Base-by-base conservation (phyloP, 2,329 filamentous ascomycete genomes). In the Alternaria dauci region DNA sequence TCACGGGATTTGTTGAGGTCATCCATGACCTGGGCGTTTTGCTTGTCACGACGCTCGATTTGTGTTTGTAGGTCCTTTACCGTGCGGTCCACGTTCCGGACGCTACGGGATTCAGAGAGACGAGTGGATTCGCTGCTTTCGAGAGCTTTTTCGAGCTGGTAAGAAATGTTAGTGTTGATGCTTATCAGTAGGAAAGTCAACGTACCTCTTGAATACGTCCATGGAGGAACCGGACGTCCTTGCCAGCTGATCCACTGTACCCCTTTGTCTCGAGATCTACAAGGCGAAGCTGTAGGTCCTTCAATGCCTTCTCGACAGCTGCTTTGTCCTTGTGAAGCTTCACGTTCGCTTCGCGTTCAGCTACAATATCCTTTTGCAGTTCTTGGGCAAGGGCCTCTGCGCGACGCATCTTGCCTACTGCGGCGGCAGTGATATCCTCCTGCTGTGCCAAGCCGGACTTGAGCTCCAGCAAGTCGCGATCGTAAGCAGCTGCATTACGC, bases 181-280 rank as follows among this genome's bases (percentile, higher is more conserved):
- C 39, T 36, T 52, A 28, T 41, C 41, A 23, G 9, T 20, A 6
- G 38, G 52, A 38, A 48, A 30, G 34, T 23, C 44, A 18, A 78
- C 88, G 86, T 84, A 96, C 94, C 86, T 98, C 94, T 82, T 97
- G 93, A 67, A 99, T 93, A 52, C 94, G 88, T 74, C 93, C 94
- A 80, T 97, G 92, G 72, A 98, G 81, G 82, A 97, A 98, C 74
- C 95, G 91, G 69, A 98, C 92, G 79, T 98, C 94, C 72, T 97
- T 93, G 78, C 94, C 97, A 25, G 92, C 92, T 67, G 90, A 96
- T 20, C 94, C 95, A 44, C 70, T 76, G 81, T 96, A 98, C 54
- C 94, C 93, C 83, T 98, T 98, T 43, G 95, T 98, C 82, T 99
- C 94, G 8, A 98, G 85, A 76, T 98, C 95, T 53, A 99, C 90